Base-by-base conservation (phyloP, 129 eudicot genomes). In the Mikania micrantha region DNA sequence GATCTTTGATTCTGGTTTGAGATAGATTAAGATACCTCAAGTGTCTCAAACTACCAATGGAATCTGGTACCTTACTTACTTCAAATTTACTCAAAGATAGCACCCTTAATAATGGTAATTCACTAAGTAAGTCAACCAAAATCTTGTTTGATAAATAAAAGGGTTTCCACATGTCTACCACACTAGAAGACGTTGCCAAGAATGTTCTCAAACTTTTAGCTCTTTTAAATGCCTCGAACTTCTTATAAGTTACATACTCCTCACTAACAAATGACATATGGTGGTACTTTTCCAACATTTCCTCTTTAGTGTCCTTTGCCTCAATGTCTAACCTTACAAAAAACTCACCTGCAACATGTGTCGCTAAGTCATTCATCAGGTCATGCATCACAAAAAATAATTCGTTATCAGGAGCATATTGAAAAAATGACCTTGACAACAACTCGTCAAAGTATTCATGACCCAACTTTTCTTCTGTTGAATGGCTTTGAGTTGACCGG, bases 191-290 rank as follows among this genome's bases (percentile, higher is more conserved):
- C 20, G 25, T 24, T 13, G 35, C 68, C 9, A 63, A 36, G 34
- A 63, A 39, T 63, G 68, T 63, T 9, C 68, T 63, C 20, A 63
- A 39, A 39, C 19, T 63, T 19, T 22, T 63, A 9, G 68, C 52
- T 21, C 10, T 8, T 22, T 7, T 63, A 13, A 39, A 10, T 4
- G 36, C 5, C 21, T 63, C 49, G 4, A 63, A 63, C 68, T 20
- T 63, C 9, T 10, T 0, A 22, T 38, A 63, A 39, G 5, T 3
- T 25, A 38, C 24, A 31, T 32, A 35, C 0, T 9, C 0, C 28
- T 60, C 47, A 60, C 47, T 22, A 17, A 60, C 66, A 63, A 63
- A 63, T 5, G 68, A 63, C 35, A 63, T 39, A 39, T 63, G 61
- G 4, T 20, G 59, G 10, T 12, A 25, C 61, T 54, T 24, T 16